These are phyloP conservation scores for Xylaria cubensis DNA, from an alignment of 495 filamentous ascomycete species.

Conservation along the genomic window DNA sequence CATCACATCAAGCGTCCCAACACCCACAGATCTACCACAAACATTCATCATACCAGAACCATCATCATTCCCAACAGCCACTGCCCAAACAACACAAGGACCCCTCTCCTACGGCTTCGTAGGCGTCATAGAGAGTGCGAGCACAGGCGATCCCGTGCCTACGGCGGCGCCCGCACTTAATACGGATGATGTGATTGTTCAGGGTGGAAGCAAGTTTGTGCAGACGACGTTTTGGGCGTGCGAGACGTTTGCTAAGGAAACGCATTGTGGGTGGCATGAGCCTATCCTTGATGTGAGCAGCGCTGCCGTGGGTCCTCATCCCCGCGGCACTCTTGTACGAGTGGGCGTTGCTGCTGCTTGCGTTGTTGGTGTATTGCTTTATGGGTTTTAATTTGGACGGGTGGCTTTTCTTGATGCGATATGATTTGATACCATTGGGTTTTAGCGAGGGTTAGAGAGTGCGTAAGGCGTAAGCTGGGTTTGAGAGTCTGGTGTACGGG, in stretches of 20 bases:
- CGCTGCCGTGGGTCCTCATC: not conserved
- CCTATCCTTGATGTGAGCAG: conserved; percentile 47
- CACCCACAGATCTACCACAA: not conserved
- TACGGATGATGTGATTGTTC: not conserved
- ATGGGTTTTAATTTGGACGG: not conserved
- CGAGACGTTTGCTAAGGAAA: conserved; percentile 39
- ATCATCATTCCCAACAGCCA: not conserved
- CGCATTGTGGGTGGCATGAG: conserved; percentile 54
- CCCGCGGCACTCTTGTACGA: not conserved
- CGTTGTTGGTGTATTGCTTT: not conserved
- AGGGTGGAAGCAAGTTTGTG: conserved; percentile 32
- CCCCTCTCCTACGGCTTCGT: conserved; percentile 2
- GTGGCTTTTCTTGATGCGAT: not conserved
- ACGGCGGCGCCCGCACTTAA: conserved; percentile 31
- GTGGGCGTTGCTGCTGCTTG: not conserved
- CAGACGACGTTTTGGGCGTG: conserved; percentile 55
- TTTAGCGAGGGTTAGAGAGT: not conserved
- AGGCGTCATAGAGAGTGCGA: not conserved
- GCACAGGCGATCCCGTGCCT: conserved; percentile 19
- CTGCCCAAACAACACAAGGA: not conserved
- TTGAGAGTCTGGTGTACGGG: not conserved
- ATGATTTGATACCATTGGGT: conserved; percentile 2
- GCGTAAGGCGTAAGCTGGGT: not conserved
- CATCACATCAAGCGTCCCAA: not conserved
- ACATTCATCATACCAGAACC: conserved; percentile 10